Base-by-base conservation (phyloP, 345 rosid species). In the Rhodomyrtus tomentosa region DNA sequence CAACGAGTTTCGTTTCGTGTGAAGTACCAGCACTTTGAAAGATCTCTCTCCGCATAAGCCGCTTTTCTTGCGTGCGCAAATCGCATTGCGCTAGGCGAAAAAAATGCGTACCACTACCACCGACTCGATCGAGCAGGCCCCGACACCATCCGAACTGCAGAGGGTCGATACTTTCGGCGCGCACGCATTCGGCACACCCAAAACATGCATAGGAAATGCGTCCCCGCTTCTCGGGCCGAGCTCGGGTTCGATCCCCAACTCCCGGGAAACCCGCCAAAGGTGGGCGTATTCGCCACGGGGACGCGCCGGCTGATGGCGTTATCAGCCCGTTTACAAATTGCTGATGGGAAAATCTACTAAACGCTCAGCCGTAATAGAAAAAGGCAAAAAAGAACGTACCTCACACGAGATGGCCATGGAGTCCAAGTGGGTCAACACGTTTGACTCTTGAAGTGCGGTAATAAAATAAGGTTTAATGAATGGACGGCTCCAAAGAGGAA, bases 401-500 rank as follows among this genome's bases (percentile, higher is more conserved):
- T 5, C 5, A 7, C 40, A 7, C 74, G 45, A 36, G 76, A 68
- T 68, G 25, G 45, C 45, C 45, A 68, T 9, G 24, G 74, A 32
- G 74, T 18, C 25, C 76, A 4, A 8, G 9, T 2, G 13, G 13
- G 76, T 68, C 76, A 36, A 18, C 76, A 68, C 18, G 24, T 7
- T 7, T 2, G 45, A 36, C 76, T 68, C 76, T 68, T 18, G 4
- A 21, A 18, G 40, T 32, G 45, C 20, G 5, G 0, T 11, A 18
- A 36, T 9, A 36, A 18, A 9, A 24, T 24, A 55, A 3, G 6
- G 6, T 16, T 18, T 6, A 53, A 18, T 22, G 29, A 32, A 10
- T 72, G 81, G 81, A 83, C 29, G 85, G 85, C 52, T 72, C 85
- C 85, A 5, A 24, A 38, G 50, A 72, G 81, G 81, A 72, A 83